Conservation (phyloP, 768 basidiomycete species). For the Lentinus brumalis region DNA sequence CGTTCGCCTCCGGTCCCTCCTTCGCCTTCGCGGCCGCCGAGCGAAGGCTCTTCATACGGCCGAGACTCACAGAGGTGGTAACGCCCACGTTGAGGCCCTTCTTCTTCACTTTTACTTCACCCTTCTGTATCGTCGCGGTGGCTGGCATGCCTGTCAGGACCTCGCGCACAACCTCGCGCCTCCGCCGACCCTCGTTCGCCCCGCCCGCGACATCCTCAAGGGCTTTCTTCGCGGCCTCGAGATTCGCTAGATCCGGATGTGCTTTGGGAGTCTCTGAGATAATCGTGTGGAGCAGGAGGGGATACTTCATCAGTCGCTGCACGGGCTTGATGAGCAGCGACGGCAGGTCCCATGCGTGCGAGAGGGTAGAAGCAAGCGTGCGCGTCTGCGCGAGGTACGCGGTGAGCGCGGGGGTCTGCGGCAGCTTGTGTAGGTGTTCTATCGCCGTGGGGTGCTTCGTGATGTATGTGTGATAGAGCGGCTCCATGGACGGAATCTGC, state of each 20-base stretch:
- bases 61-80: conserved; percentile 57
- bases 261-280: conserved; percentile 71
- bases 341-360: conserved; percentile 90
- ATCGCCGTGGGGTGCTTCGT: conserved; percentile 77
- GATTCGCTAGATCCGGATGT: conserved; percentile 65
- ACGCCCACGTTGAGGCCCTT: conserved; percentile 47
- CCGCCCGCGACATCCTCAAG: conserved; percentile 75
- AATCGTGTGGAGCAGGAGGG: conserved; percentile 78
- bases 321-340: conserved; percentile 97
- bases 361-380: conserved; percentile 65
- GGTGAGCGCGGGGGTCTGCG: conserved; percentile 57
- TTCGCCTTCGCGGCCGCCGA: conserved; percentile 33
- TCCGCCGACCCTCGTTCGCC: conserved; percentile 76
- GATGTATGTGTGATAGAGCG: conserved; percentile 78
- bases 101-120: conserved; percentile 39
- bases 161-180: conserved; percentile 79
- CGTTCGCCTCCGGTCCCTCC: conserved; percentile 38
- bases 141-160: conserved; percentile 47
- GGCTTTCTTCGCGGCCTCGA: conserved; percentile 52
- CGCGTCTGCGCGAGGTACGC: conserved; percentile 70
- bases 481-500: conserved; percentile 71
- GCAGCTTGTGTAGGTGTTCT: conserved; percentile 58
- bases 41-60: conserved; percentile 59
- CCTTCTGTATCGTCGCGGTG: conserved; percentile 37
- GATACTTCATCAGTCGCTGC: conserved; percentile 93